Percentiles rank a stretch among this genome's conserved stretches.
phyloP scores from a whole-genome alignment of 176 grass and related monocot genomes.

The Avena sativa region DNA sequence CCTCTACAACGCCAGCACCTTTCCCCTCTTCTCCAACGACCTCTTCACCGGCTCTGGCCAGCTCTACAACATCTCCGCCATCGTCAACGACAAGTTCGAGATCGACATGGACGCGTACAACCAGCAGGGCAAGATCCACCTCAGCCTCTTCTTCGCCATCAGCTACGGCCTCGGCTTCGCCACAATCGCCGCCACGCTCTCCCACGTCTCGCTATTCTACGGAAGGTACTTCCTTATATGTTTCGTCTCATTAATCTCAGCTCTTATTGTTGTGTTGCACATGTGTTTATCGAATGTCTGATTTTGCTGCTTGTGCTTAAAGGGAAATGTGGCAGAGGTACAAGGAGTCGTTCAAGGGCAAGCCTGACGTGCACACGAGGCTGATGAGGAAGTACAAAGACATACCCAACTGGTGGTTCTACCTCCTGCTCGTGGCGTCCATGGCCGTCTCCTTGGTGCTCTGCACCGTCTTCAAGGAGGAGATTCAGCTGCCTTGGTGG shows the following conservation, averaged over 20 bases:
- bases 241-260: neutral
- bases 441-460: conserved; percentile 54
- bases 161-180: conserved; percentile 86
- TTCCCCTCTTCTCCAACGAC: conserved; percentile 76
- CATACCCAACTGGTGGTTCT: conserved; percentile 95
- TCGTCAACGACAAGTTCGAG: conserved; percentile 83
- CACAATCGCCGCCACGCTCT: conserved; percentile 71
- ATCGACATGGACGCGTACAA: conserved; percentile 65
- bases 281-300: neutral
- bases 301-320: neutral
- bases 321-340: conserved; percentile 82
- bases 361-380: conserved; percentile 84
- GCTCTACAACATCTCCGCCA: conserved; percentile 64
- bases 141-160: conserved; percentile 79
- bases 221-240: conserved; percentile 54
- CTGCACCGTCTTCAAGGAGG: conserved; percentile 71
- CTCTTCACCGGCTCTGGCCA: conserved; percentile 60
- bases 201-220: conserved; percentile 77
- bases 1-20: conserved; percentile 68
- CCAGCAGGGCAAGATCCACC: conserved; percentile 69
- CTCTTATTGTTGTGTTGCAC: neutral
- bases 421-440: conserved; percentile 45
- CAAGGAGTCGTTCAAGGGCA: conserved; percentile 59
- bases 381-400: conserved; percentile 81
- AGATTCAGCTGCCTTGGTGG: conserved; percentile 96